Percentiles rank a stretch among this genome's conserved stretches.
Conservation (phyloP, 2,329 filamentous ascomycete genomes). For the Ophiostoma novo-ulmi region DNA sequence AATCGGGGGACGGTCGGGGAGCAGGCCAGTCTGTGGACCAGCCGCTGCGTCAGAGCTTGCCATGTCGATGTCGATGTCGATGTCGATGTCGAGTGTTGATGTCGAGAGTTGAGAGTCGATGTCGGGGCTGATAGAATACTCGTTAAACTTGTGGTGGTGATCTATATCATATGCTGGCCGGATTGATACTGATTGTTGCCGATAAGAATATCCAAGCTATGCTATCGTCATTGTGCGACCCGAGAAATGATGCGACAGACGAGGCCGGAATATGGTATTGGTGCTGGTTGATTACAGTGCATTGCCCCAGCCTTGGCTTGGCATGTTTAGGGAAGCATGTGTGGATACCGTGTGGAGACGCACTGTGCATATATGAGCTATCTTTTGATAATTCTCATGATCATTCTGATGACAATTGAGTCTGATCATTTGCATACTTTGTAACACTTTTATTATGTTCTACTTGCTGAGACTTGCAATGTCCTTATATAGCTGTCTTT, state of each 20-base stretch:
- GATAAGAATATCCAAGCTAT: not conserved
- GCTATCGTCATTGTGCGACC: slow-evolving; percentile 8
- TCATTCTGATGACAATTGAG: not conserved
- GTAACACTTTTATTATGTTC: not conserved
- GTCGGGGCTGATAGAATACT: not conserved
- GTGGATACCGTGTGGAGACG: not conserved
- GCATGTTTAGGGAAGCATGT: slow-evolving; percentile 8
- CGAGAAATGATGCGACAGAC: not conserved
- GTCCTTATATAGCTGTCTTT: too few relatives aligned
- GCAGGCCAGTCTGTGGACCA: slow-evolving; percentile 22
- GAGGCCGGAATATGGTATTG: not conserved
- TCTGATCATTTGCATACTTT: not conserved
- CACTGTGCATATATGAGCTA: not conserved
- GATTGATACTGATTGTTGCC: not conserved
- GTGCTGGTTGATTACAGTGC: slow-evolving; percentile 10
- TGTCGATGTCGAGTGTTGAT: not conserved
- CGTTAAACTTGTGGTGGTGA: not conserved
- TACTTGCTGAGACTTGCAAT: too few relatives aligned
- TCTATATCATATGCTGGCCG: not conserved
- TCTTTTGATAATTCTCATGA: not conserved
- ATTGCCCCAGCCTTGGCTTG: slow-evolving; percentile 10
- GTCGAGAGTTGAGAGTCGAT: not conserved
- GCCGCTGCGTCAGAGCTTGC: not conserved
- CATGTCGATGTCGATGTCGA: not conserved
- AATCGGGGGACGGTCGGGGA: slow-evolving; percentile 54